phyloP scores from a whole-genome alignment of 148 eudicot species.

The Pharnaceum exiguum region DNA sequence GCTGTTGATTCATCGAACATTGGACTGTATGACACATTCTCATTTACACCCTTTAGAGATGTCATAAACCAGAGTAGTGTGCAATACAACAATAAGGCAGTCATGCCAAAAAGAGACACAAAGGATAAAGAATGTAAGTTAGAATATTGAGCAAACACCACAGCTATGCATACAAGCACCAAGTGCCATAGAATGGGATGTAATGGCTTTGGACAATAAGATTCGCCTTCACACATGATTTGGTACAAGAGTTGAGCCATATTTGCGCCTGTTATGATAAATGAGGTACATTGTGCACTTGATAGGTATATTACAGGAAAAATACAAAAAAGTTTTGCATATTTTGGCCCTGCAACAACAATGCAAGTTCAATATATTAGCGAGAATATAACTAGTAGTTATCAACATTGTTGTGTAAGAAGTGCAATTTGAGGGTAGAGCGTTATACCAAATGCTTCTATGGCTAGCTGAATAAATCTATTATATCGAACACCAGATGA shows the following conservation, averaged over 20 bases:
- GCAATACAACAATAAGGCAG: not conserved
- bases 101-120: conserved; percentile 12
- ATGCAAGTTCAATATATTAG: too few species aligned
- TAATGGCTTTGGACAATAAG: conserved; percentile 8
- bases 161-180: conserved; percentile 8
- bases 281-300: conserved; percentile 10
- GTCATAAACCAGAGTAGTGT: conserved; percentile 9
- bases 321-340: conserved; percentile 10
- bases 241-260: conserved; percentile 4
- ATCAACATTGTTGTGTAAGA: too few species aligned
- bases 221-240: not conserved
- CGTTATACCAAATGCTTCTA: conserved; percentile 18
- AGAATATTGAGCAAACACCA: conserved; percentile 15
- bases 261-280: not conserved
- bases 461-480: conserved; percentile 17
- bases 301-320: conserved; percentile 13
- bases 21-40: conserved; percentile 5
- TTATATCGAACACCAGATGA: conserved; percentile 16
- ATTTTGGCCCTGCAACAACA: conserved; percentile 5
- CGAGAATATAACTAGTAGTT: too few species aligned
- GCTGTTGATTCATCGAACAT: not conserved
- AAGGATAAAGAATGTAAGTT: conserved; percentile 15
- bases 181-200: conserved; percentile 3
- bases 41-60: conserved; percentile 7
- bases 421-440: too few species aligned